A percentile compares a stretch with the other conserved stretches of the same genome.
Conservation (phyloP, 768 basidiomycete genomes). For the Lyophyllum atratum region DNA sequence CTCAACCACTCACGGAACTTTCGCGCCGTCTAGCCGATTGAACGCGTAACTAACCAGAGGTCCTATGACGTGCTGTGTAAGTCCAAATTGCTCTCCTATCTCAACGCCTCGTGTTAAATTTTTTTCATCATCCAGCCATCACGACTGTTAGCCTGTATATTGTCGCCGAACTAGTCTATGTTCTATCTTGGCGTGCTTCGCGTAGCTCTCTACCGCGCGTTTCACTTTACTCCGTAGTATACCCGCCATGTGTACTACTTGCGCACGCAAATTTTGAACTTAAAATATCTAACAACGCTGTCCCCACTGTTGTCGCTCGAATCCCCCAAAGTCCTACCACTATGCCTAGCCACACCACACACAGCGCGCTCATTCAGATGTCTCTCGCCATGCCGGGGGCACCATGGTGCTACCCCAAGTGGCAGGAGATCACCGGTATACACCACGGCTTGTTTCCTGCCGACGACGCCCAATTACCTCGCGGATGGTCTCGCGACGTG, state of each 20-base stretch:
- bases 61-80: not conserved
- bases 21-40: too few species aligned
- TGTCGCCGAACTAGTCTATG: not conserved
- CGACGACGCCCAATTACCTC: slow-evolving; percentile 19
- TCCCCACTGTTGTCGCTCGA: not conserved
- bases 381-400: slow-evolving; percentile 1
- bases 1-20: too few species aligned
- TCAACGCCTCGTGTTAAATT: not conserved
- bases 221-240: not conserved
- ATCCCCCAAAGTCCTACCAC: too few species aligned
- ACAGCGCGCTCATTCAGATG: slow-evolving; percentile 18
- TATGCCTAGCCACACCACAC: slow-evolving; percentile 14
- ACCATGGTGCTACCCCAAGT: slow-evolving; percentile 17
- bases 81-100: not conserved
- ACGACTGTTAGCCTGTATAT: not conserved
- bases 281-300: not conserved
- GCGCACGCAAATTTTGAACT: not conserved
- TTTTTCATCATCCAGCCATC: not conserved
- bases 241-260: not conserved
- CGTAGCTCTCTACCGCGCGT: not conserved
- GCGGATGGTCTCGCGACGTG: slow-evolving; percentile 11
- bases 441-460: slow-evolving; percentile 22
- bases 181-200: too few species aligned
- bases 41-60: too few species aligned
- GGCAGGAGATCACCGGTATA: slow-evolving; percentile 24